These are phyloP conservation scores for Leccinum pellstonianum DNA, from an alignment of 768 basidiomycete genomes.

Conservation along the genomic window DNA sequence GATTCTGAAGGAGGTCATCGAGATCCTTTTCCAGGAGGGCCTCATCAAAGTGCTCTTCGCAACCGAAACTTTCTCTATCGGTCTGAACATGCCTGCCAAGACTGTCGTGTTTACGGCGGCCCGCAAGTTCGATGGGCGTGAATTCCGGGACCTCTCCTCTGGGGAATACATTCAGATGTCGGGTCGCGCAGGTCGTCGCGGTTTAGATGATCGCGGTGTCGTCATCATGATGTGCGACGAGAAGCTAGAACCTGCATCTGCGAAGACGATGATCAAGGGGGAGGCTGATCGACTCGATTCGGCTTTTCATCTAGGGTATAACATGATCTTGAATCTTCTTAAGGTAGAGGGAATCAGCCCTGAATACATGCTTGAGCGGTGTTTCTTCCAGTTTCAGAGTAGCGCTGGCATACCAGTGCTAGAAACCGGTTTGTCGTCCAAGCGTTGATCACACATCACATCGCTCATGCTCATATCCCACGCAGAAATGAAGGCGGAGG, in stretches of 20 bases:
- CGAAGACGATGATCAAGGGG: constrained; percentile 97
- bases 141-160: constrained; percentile 89
- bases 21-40: constrained; percentile 98
- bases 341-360: constrained; percentile 98
- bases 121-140: constrained; percentile 94
- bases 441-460: background rate
- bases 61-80: constrained; percentile 98
- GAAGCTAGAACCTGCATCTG: constrained; percentile 88
- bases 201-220: constrained; percentile 96
- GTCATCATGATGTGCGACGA: constrained; percentile 99
- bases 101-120: constrained; percentile 97
- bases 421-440: constrained; percentile 64
- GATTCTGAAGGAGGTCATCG: constrained; percentile 97
- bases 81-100: constrained; percentile 99
- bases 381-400: constrained; percentile 99
- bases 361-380: constrained; percentile 95
- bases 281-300: constrained; percentile 96
- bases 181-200: constrained; percentile 94
- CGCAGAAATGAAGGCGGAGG: constrained; percentile 73
- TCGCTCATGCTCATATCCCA: constrained; percentile 7
- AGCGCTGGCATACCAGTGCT: constrained; percentile 83
- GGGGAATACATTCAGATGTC: constrained; percentile 99
- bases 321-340: constrained; percentile 98
- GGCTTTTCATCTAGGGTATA: constrained; percentile 98
- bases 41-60: constrained; percentile 98